These are phyloP conservation scores for Hymenoscyphus scutula DNA, from an alignment of 2,329 filamentous ascomycete genomes.

Conservation along the genomic window DNA sequence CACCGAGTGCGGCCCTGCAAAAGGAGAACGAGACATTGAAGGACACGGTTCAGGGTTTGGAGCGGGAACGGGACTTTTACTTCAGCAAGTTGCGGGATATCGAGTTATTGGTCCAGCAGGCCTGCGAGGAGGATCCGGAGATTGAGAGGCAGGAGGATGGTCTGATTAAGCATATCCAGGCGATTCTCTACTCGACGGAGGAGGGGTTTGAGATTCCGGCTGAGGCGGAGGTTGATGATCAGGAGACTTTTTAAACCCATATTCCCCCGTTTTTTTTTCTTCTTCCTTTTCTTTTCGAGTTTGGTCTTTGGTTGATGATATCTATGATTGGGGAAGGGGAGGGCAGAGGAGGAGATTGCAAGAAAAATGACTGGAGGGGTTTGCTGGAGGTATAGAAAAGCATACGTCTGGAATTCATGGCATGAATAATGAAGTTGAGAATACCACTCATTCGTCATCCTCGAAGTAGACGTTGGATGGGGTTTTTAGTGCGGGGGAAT, in stretches of 20 bases:
- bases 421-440: slow-evolving; percentile 22
- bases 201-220: slow-evolving; percentile 86
- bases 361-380: slow-evolving; percentile 18
- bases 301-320: slow-evolving; percentile 21
- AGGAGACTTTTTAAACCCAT: slow-evolving; percentile 68
- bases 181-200: slow-evolving; percentile 96
- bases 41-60: slow-evolving; percentile 90
- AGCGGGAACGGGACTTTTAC: slow-evolving; percentile 97
- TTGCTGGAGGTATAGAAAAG: slow-evolving; percentile 29
- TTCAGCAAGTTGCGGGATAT: slow-evolving; percentile 98
- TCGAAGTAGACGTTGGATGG: not conserved
- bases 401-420: slow-evolving; percentile 18
- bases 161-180: slow-evolving; percentile 92
- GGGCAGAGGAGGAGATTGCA: slow-evolving; percentile 17
- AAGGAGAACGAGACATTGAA: slow-evolving; percentile 86
- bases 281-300: not conserved
- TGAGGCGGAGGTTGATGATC: slow-evolving; percentile 68
- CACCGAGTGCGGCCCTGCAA: slow-evolving; percentile 69
- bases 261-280: slow-evolving; percentile 6
- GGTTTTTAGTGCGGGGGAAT: slow-evolving; percentile 12
- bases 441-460: not conserved
- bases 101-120: slow-evolving; percentile 88
- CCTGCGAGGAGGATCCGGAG: slow-evolving; percentile 87
- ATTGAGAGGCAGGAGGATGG: slow-evolving; percentile 92
- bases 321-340: slow-evolving; percentile 23